Conservation (phyloP, 2,329 filamentous ascomycete species). For the Aspergillus sp. region DNA sequence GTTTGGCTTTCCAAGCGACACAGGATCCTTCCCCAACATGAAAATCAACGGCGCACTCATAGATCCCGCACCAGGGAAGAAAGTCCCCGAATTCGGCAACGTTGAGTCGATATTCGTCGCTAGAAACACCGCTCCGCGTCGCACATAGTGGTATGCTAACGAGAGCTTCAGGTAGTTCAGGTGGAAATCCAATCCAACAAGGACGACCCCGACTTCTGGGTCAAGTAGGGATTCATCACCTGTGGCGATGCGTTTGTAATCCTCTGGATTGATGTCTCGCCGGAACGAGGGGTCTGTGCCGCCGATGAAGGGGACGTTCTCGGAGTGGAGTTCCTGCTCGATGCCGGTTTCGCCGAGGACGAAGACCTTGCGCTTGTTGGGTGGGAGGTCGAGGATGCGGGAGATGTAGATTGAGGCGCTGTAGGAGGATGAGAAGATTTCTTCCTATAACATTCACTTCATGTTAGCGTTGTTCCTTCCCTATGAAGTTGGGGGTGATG, state of each 20-base stretch:
- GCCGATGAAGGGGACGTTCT: conserved; percentile 77
- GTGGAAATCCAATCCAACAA: conserved; percentile 90
- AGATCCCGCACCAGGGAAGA: conserved; percentile 91
- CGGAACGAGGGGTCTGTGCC: conserved; percentile 79
- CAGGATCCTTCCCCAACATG: conserved; percentile 67
- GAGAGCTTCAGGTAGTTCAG: conserved; percentile 92
- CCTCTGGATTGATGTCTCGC: conserved; percentile 74
- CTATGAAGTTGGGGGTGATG: neutral
- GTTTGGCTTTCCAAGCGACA: conserved; percentile 88
- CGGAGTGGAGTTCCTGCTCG: conserved; percentile 79
- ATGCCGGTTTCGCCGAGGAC: conserved; percentile 90
- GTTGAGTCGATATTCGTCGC: conserved; percentile 94
- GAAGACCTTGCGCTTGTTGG: conserved; percentile 87
- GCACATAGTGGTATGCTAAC: conserved; percentile 81
- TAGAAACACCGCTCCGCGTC: conserved; percentile 76
- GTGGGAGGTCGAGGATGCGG: conserved; percentile 77
- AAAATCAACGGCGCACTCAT: conserved; percentile 75
- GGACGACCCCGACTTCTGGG: conserved; percentile 83
- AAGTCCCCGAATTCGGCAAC: conserved; percentile 73
- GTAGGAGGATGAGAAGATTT: conserved; percentile 96
- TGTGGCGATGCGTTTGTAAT: conserved; percentile 73
- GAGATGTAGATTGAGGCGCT: conserved; percentile 94
- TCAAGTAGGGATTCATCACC: conserved; percentile 73
- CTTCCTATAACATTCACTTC: conserved; percentile 57
- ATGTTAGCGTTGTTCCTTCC: neutral